Percentiles rank a stretch among this genome's conserved stretches.
Evolutionary conservation across 148 eudicot genomes (phyloP).

Genomic region (Agrostemma githago): DNA sequence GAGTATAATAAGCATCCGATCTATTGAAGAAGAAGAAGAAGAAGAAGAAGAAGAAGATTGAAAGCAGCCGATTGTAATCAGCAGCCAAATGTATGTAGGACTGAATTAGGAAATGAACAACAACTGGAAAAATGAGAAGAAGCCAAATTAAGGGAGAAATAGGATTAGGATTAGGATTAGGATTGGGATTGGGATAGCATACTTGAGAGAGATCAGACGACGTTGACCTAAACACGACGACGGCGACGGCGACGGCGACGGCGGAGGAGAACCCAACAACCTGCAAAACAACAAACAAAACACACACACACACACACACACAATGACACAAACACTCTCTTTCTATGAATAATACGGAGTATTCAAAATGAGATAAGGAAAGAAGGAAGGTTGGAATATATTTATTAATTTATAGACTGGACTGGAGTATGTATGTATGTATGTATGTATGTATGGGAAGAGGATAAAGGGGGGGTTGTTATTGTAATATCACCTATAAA

Average conservation of each 20-base stretch:
- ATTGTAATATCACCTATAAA: conserved; percentile 20
- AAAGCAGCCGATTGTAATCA: not conserved
- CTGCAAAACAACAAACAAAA: conserved; percentile 21
- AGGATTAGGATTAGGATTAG: too few species aligned
- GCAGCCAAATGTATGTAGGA: too few species aligned
- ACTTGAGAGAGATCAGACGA: not conserved
- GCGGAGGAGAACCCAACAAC: conserved; percentile 8
- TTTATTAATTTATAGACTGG: conserved; percentile 23
- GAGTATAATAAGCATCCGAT: conserved; percentile 7
- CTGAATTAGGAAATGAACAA: too few species aligned
- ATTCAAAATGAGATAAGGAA: conserved; percentile 4
- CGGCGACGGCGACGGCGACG: too few species aligned
- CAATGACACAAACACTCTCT: conserved; percentile 14
- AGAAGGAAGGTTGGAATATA: conserved; percentile 22
- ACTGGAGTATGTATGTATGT: too few species aligned
- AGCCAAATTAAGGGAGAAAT: too few species aligned
- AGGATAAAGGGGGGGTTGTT: conserved; percentile 18
- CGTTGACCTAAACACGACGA: conserved; percentile 18
- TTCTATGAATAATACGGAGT: not conserved
- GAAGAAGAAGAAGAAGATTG: not conserved
- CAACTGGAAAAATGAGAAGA: too few species aligned
- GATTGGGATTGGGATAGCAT: too few species aligned
- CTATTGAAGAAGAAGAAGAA: not conserved
- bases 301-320: conserved; percentile 10
- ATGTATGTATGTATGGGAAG: conserved; percentile 15